These are phyloP conservation scores for Elaphomyces granulatus DNA, from an alignment of 495 filamentous ascomycete genomes.

Conservation along the genomic window DNA sequence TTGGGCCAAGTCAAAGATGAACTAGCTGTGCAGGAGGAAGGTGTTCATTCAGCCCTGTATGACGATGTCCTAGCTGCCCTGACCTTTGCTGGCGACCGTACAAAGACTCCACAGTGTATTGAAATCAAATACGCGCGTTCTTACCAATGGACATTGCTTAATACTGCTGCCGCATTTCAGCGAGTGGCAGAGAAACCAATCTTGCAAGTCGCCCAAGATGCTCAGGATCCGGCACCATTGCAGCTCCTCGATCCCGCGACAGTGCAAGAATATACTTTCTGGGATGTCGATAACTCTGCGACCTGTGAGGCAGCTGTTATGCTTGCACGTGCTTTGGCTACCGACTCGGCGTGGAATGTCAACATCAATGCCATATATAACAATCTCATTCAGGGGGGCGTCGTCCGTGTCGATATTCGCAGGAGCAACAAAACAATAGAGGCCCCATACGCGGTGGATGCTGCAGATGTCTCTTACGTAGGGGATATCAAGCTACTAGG, in stretches of 20 bases:
- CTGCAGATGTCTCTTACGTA: conserved; percentile 66
- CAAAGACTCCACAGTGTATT: conserved; percentile 42
- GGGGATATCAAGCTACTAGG: conserved; percentile 65
- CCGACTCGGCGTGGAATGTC: conserved; percentile 62
- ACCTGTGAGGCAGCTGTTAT: conserved; percentile 47
- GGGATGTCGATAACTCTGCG: conserved; percentile 70
- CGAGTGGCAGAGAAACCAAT: conserved; percentile 41
- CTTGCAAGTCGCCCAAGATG: conserved; percentile 32
- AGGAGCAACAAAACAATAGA: conserved; percentile 70
- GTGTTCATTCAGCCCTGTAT: conserved; percentile 68
- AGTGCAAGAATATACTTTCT: conserved; percentile 80
- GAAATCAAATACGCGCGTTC: conserved; percentile 85
- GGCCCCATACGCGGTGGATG: conserved; percentile 62
- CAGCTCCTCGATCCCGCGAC: conserved; percentile 32
- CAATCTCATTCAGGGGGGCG: conserved; percentile 77
- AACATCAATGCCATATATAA: conserved; percentile 61
- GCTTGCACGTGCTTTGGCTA: conserved; percentile 58
- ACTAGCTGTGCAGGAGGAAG: conserved; percentile 46
- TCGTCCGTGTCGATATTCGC: conserved; percentile 71
- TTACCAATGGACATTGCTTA: conserved; percentile 66
- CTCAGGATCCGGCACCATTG: conserved; percentile 20
- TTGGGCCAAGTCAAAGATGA: conserved; percentile 47
- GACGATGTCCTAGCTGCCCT: conserved; percentile 76
- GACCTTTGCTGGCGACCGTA: conserved; percentile 56
- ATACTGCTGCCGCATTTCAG: conserved; percentile 55